Base-by-base conservation (phyloP, 2,329 filamentous ascomycete genomes). In the Xylaria sp. region DNA sequence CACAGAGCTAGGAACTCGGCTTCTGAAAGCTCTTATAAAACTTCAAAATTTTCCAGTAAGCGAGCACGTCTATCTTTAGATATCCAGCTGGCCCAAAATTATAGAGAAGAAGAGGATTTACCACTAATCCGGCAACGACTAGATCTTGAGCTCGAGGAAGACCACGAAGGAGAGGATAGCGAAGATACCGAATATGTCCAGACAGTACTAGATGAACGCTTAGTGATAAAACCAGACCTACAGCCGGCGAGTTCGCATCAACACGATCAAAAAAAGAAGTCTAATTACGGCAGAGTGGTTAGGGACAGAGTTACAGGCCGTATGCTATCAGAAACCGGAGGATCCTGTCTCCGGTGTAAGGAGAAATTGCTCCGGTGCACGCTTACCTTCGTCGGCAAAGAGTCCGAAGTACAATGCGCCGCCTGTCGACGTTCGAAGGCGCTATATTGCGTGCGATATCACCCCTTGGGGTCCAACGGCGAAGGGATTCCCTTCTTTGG, bases 321-420 rank as follows among this genome's bases (percentile, higher is more conserved):
- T 2, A 12, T 15, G 1, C 28, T 78, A 0, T 61, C 67, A 1
- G 41, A 74, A 3, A 55, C 69, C 15, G 70, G 69, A 1, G 66
- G 57, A 2, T 52, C 70, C n/a, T 78, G 76, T 57, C 56, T 77
- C 1, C 61, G 73, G 8, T 78, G 76, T 39, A 51, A 44, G 3
- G 69, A 73, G 18, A 75, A 76, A 23, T 72, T 61, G 1, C 73
- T 77, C 0, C 62, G 56, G 7, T 78, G 76, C 68, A 78, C 76
- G 8, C 70, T 77, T 0, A 68, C 56, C 10, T 77, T 70, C 63
- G 0, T 66, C 3, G 73, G 70, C 1, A 51, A 65, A n/a, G 71
- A 74, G 13, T n/a, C 5, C 1, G 73, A 70, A 15, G 28, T 25
- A 0, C 71, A 70, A 61, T 78, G 76, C 57, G 64, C 69, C 1